Evolutionary conservation across 768 basidiomycete genomes (phyloP), one percentile per base, ranked within the genome.

Genomic region (Lactarius sanguifluus): DNA sequence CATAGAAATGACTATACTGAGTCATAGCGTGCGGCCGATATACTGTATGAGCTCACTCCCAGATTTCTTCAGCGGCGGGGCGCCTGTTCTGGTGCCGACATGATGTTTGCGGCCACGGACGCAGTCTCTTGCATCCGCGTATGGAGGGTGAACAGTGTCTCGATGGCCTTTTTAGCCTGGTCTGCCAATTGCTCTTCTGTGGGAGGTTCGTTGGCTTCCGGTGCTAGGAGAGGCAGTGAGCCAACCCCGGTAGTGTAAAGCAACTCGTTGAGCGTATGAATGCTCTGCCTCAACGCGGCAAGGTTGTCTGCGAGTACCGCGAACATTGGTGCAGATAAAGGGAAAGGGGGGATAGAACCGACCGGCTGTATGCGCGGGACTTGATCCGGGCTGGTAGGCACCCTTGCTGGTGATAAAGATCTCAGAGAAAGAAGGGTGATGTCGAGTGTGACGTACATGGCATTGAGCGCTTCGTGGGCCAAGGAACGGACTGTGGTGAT

Each of bases 121-220:
- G 66, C 68, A 28, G 65, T 64, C 40, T 68, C 62, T 57, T 69
- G 68, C 66, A 68, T 59, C 25, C 58, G 45, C 9, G 62, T 59
- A 13, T 67, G 68, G 5, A 61, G 58, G 4, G 60, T 47, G 23
- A 62, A 69, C 38, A 67, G 36, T 1, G 61, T 59, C 16, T 50
- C 43, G 18, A 69, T 62, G 34, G 68, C 68, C 62, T 68, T 69
- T 30, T 68, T 69, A 5, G 68, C 62, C 36, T 68, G 66, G 1
- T 68, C 62, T 25, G 59, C 66, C 8, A 69, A 34, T 55, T 67
- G 65, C 54, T 67, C 68, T 45, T 69, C 68, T 23, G 68, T 62
- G 38, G 62, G 62, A 40, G 68, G 28, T 16, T 47, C 54, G 9
- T 45, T 62, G 12, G 54, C 45, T 20, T 64, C 68, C 38, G 57